Evolutionary conservation across 2,329 filamentous ascomycete species (phyloP).

Genomic region (Aschersonia sp.): DNA sequence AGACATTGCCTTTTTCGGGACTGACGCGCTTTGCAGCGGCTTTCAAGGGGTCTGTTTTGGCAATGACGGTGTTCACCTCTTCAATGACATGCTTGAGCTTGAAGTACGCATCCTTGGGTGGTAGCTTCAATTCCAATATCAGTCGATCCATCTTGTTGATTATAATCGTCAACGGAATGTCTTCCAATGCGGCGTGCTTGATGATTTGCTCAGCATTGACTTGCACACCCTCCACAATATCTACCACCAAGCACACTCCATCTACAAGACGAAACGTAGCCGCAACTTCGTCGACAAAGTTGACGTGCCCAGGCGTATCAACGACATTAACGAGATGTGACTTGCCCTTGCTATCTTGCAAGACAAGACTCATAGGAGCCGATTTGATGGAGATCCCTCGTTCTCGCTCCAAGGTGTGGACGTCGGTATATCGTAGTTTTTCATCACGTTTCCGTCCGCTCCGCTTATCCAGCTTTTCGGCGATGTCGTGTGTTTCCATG

Average conservation of each 20-base stretch:
- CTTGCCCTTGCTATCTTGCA: conserved; percentile 81
- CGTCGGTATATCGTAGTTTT: conserved; percentile 87
- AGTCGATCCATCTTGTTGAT: conserved; percentile 96
- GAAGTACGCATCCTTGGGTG: conserved; percentile 92
- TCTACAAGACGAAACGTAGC: conserved; percentile 76
- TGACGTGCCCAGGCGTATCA: conserved; percentile 94
- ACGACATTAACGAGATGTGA: conserved; percentile 90
- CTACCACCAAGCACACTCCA: conserved; percentile 83
- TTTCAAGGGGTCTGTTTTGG: conserved; percentile 68
- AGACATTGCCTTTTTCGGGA: conserved; percentile 95
- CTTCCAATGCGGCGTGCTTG: conserved; percentile 83
- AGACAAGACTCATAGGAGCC: conserved; percentile 82
- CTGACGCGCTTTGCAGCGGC: conserved; percentile 72
- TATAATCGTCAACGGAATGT: conserved; percentile 75
- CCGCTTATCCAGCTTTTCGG: conserved; percentile 63
- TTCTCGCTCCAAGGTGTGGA: conserved; percentile 77
- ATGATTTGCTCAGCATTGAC: conserved; percentile 95
- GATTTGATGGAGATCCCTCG: conserved; percentile 85
- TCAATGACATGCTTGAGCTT: conserved; percentile 98
- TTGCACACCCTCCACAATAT: conserved; percentile 98
- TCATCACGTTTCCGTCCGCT: conserved; percentile 73
- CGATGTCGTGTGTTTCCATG: conserved; percentile 81
- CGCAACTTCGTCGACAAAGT: conserved; percentile 95
- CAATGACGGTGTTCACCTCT: conserved; percentile 92
- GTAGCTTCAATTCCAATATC: conserved; percentile 85